Evolutionary conservation across 345 rosid genomes (phyloP).

Genomic region (Nasturtium officinale): DNA sequence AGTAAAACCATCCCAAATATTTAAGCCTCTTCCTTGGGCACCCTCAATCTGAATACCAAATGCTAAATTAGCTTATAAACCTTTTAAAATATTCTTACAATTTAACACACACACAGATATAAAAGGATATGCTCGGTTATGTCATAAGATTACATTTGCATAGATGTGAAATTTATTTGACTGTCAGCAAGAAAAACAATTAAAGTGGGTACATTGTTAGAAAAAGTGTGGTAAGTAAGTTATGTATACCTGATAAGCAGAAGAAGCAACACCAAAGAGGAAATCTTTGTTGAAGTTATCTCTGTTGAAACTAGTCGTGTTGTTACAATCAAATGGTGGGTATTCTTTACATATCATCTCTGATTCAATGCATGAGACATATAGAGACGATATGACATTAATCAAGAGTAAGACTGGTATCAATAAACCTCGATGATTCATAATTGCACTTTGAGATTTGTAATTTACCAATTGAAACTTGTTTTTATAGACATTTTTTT

Average conservation of each 20-base stretch:
- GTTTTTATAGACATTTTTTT: background rate
- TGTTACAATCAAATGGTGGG: slow-evolving; percentile 12
- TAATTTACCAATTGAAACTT: background rate
- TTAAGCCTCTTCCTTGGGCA: slow-evolving; percentile 44
- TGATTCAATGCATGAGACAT: background rate
- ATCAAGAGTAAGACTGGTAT: background rate
- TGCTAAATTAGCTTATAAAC: background rate
- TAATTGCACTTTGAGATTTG: background rate
- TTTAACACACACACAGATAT: background rate
- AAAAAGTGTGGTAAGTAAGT: background rate
- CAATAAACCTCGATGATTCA: background rate
- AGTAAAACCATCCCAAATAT: slow-evolving; percentile 40
- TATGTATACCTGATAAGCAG: slow-evolving; percentile 37
- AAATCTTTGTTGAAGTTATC: slow-evolving; percentile 14
- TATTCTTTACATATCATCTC: slow-evolving; percentile 7
- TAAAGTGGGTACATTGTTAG: background rate
- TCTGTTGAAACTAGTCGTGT: slow-evolving; percentile 10
- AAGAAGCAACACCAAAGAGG: slow-evolving; percentile 39
- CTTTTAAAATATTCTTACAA: background rate
- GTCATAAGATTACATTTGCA: too few species aligned
- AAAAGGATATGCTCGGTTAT: too few species aligned
- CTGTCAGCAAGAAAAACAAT: background rate
- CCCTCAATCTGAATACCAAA: slow-evolving; percentile 38
- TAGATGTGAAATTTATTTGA: background rate
- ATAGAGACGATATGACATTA: background rate